phyloP scores from a whole-genome alignment of 768 basidiomycete genomes.

The Chalciporus sphaerocephalus region DNA sequence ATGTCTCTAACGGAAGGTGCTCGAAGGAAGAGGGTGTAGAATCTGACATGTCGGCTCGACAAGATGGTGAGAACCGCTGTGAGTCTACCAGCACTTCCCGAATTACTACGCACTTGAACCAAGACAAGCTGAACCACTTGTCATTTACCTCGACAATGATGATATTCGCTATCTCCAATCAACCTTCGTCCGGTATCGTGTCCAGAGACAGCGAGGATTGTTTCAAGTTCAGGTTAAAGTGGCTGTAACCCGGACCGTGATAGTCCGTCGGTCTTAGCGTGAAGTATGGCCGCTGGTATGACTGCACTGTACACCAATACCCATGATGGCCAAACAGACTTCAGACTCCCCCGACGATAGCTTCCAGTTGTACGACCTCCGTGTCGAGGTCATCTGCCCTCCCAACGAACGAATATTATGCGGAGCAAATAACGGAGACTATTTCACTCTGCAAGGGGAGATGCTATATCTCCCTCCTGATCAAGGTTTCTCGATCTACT shows the following conservation, averaged over 20 bases:
- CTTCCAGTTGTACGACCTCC: conserved; percentile 62
- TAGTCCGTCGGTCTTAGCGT: not conserved
- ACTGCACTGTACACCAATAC: too few species aligned
- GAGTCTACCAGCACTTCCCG: too few species aligned
- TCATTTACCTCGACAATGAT: too few species aligned
- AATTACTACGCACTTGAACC: too few species aligned
- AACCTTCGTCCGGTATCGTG: too few species aligned
- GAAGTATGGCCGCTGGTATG: too few species aligned
- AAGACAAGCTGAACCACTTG: too few species aligned
- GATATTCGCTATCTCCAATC: too few species aligned
- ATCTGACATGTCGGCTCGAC: not conserved
- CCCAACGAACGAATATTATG: conserved; percentile 54
- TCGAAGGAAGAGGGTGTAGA: conserved; percentile 1
- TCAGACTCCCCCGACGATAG: conserved; percentile 30
- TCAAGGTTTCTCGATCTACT: conserved; percentile 69
- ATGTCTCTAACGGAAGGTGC: conserved; percentile 11
- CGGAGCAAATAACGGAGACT: conserved; percentile 60
- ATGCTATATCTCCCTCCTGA: conserved; percentile 56
- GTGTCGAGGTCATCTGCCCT: conserved; percentile 59
- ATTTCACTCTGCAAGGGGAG: conserved; percentile 61
- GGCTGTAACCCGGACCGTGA: too few species aligned
- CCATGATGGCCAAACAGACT: conserved; percentile 1
- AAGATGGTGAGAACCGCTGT: not conserved
- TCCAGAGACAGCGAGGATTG: too few species aligned
- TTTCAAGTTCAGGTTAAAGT: too few species aligned